Conservation (phyloP, 2,329 filamentous ascomycete species). For the Pseudocercospora pini-densiflorae region DNA sequence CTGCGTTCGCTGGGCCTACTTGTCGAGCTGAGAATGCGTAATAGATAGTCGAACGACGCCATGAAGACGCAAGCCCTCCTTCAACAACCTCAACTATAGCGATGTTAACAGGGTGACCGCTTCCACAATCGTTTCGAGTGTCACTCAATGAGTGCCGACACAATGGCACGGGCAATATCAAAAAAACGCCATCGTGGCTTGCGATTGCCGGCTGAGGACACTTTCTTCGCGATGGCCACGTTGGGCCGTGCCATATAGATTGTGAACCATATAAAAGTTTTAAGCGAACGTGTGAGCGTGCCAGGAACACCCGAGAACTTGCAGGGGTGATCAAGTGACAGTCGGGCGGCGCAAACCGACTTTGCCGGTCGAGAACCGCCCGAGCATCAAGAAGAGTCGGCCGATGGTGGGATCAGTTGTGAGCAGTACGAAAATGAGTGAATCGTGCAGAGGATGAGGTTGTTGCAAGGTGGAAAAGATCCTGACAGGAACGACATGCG, state of each 20-base stretch:
- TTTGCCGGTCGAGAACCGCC: neutral
- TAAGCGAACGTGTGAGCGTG: conserved; percentile 11
- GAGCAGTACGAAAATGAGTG: neutral
- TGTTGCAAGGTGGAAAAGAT: too few species aligned
- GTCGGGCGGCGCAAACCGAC: neutral
- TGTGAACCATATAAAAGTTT: conserved; percentile 4
- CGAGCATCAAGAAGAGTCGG: neutral
- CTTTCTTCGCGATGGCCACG: neutral
- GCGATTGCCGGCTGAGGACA: conserved; percentile 3
- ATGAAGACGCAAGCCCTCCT: neutral
- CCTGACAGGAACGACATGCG: too few species aligned
- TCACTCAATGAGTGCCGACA: conserved; percentile 1
- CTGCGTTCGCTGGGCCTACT: neutral
- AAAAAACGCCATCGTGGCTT: neutral
- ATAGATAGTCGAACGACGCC: neutral
- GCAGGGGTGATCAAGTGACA: neutral
- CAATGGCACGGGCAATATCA: conserved; percentile 2
- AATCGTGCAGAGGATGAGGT: neutral
- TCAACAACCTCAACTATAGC: neutral
- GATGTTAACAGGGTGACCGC: neutral
- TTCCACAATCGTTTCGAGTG: neutral
- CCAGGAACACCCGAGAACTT: neutral
- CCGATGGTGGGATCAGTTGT: neutral
- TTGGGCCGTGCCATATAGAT: conserved; percentile 19
- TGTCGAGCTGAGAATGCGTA: neutral